Percentiles rank a stretch among this genome's conserved stretches.
phyloP scores from a whole-genome alignment of 176 grass and related monocot genomes.

The Avena atlantica region DNA sequence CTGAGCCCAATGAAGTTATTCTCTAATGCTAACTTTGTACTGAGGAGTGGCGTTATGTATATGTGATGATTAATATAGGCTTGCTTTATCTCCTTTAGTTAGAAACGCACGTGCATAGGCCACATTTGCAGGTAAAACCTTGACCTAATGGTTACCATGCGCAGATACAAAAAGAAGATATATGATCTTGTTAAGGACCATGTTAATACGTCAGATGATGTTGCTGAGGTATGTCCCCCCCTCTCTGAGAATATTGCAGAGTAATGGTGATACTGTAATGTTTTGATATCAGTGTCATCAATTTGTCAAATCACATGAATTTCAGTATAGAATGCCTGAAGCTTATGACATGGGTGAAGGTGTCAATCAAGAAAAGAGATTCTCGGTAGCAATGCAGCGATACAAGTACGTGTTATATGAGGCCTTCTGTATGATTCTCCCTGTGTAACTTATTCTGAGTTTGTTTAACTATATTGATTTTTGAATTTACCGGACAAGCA shows the following conservation, averaged over 20 bases:
- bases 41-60: not conserved
- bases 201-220: constrained; percentile 59
- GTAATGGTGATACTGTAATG: not conserved
- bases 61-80: not conserved
- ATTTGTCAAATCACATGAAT: constrained; percentile 8
- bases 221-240: constrained; percentile 62
- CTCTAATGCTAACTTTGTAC: constrained; percentile 29
- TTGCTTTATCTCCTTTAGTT: not conserved
- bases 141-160: constrained; percentile 38
- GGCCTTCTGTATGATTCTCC: not conserved
- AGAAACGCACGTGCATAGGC: not conserved
- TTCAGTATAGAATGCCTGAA: constrained; percentile 97
- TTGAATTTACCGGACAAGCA: constrained; percentile 44
- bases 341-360: constrained; percentile 87
- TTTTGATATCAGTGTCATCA: not conserved
- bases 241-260: not conserved
- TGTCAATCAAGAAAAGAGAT: constrained; percentile 98
- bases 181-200: constrained; percentile 79
- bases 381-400: constrained; percentile 77
- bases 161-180: constrained; percentile 81
- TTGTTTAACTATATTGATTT: constrained; percentile 6
- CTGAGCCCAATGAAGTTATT: constrained; percentile 3
- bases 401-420: constrained; percentile 60
- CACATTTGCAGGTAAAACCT: constrained; percentile 35
- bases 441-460: not conserved